phyloP scores from a whole-genome alignment of 2,329 filamentous ascomycete species.

The Neodidymelliopsis sp. region DNA sequence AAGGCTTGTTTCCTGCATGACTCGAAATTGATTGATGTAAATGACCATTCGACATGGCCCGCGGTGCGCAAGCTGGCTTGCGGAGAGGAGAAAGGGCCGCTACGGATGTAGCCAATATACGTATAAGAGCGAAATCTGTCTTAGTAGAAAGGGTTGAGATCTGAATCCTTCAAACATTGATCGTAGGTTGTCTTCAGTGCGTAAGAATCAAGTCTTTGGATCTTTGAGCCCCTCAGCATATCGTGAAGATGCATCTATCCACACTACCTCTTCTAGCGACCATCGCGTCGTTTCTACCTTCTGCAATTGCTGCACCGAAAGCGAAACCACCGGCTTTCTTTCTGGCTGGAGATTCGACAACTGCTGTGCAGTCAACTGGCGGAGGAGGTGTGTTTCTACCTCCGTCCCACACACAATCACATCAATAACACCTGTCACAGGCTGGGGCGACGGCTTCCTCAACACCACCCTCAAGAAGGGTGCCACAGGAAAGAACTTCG shows the following conservation, averaged over 20 bases:
- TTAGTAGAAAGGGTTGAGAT: too few relatives aligned
- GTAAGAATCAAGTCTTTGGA: too few relatives aligned
- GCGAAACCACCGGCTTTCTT: conserved; percentile 37
- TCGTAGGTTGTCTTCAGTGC: too few relatives aligned
- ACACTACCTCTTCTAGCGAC: conserved; percentile 9
- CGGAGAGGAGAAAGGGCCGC: too few relatives aligned
- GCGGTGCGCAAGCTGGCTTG: too few relatives aligned
- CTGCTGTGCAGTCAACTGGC: conserved; percentile 35
- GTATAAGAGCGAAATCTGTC: too few relatives aligned
- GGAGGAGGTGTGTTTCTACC: conserved; percentile 25
- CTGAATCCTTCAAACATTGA: too few relatives aligned
- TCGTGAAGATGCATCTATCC: conserved; percentile 12
- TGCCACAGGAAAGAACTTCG: conserved; percentile 63
- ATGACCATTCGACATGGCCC: too few relatives aligned
- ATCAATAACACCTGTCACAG: conserved; percentile 31
- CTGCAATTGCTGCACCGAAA: conserved; percentile 7
- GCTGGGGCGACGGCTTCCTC: conserved; percentile 66
- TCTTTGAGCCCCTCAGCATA: too few relatives aligned
- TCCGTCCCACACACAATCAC: neutral
- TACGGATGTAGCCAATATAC: too few relatives aligned
- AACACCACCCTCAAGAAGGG: conserved; percentile 54
- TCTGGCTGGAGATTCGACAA: conserved; percentile 49
- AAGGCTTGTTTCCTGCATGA: conserved; percentile 6
- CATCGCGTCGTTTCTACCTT: conserved; percentile 1
- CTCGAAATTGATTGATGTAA: conserved; percentile 10